Evolutionary conservation across 179 eudicot genomes (phyloP).

Genomic region (Beta corolliflora): DNA sequence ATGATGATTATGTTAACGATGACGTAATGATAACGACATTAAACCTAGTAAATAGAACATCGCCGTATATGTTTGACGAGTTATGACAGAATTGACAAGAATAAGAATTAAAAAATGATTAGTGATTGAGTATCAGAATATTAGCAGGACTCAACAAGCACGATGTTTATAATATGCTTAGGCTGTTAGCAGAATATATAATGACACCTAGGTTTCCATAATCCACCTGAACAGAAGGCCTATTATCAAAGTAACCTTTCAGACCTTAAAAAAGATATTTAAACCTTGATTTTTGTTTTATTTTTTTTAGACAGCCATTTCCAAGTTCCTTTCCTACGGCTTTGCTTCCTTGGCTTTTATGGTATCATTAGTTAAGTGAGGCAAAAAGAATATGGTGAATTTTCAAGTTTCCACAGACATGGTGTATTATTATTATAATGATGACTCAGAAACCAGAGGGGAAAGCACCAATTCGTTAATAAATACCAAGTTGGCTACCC

Average conservation of each 20-base stretch:
- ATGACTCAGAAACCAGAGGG: conserved; percentile 6
- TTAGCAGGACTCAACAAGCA: conserved; percentile 9
- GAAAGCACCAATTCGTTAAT: conserved; percentile 3
- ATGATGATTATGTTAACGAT: conserved; percentile 11
- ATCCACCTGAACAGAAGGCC: conserved; percentile 18
- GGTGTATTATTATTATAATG: conserved; percentile 13
- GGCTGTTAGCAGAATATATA: conserved; percentile 7
- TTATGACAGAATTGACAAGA: background rate
- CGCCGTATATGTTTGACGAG: conserved; percentile 14
- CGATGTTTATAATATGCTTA: background rate
- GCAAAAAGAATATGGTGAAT: conserved; percentile 11
- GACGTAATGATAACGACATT: conserved; percentile 1
- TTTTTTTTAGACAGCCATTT: background rate
- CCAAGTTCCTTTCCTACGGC: background rate
- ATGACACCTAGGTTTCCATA: conserved; percentile 23
- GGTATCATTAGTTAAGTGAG: conserved; percentile 5
- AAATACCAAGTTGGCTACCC: conserved; percentile 23
- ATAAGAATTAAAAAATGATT: conserved; percentile 11
- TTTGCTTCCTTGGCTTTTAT: conserved; percentile 17
- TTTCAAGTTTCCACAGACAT: conserved; percentile 6
- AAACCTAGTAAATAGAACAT: background rate
- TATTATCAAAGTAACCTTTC: conserved; percentile 15
- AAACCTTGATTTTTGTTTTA: conserved; percentile 1
- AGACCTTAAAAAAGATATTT: background rate
- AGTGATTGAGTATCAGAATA: conserved; percentile 15